These are phyloP conservation scores for Cicer arietinum DNA, from an alignment of 306 rosid species.

Conservation along the genomic window DNA sequence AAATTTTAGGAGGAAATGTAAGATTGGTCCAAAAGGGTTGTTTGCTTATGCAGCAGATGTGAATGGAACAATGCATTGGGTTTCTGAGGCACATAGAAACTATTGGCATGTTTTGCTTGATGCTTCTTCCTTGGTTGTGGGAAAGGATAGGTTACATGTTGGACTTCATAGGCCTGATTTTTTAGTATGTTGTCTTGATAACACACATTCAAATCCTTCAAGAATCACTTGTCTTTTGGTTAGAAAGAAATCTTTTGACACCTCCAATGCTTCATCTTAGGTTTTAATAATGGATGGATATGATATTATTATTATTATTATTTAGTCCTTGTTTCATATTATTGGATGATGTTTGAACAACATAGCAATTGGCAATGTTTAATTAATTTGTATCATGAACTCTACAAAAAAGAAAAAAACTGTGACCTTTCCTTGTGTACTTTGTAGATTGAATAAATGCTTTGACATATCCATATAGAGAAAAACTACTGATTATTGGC, in stretches of 20 bases:
- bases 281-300: conserved; percentile 45
- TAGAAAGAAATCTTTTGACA: conserved; percentile 74
- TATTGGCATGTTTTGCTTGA: conserved; percentile 90
- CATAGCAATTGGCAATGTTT: conserved; percentile 21
- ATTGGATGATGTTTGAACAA: conserved; percentile 22
- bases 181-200: conserved; percentile 70
- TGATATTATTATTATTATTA: too few species aligned
- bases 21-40: conserved; percentile 74
- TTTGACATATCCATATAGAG: neutral
- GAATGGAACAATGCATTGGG: conserved; percentile 81
- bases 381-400: conserved; percentile 32
- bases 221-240: conserved; percentile 79
- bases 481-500: neutral
- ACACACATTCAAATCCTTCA: conserved; percentile 67
- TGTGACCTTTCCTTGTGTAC: conserved; percentile 14
- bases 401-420: neutral
- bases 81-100: conserved; percentile 82
- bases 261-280: conserved; percentile 57
- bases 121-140: conserved; percentile 68
- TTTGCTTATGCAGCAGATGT: conserved; percentile 71
- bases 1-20: conserved; percentile 75
- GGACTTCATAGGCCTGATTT: conserved; percentile 79
- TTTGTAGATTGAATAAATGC: conserved; percentile 20
- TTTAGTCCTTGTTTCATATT: conserved; percentile 22
- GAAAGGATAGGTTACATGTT: conserved; percentile 64